Conservation (phyloP, 1,284 basidiomycete genomes). For the Malassezia furfur region DNA sequence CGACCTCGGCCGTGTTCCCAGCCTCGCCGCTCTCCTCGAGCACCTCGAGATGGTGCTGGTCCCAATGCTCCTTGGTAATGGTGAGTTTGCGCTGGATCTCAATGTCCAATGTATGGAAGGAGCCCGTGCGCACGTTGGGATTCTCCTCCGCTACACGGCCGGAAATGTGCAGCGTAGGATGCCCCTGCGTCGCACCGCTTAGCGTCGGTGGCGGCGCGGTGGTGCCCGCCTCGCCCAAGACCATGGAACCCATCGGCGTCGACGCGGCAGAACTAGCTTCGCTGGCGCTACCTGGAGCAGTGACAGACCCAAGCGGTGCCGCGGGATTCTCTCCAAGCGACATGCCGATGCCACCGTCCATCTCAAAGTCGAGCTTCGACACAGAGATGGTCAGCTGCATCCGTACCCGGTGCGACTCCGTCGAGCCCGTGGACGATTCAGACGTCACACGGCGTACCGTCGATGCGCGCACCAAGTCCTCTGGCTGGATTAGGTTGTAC, state of each 20-base stretch:
- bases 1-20: conserved; percentile 90
- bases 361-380: conserved; percentile 52
- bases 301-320: neutral
- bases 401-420: conserved; percentile 77
- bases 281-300: conserved; percentile 24
- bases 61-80: conserved; percentile 84
- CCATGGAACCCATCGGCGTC: conserved; percentile 26
- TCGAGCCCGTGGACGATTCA: conserved; percentile 81
- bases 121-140: conserved; percentile 80
- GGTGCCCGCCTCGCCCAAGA: conserved; percentile 24
- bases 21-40: conserved; percentile 79
- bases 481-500: conserved; percentile 79
- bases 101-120: conserved; percentile 89
- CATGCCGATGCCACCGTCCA: conserved; percentile 13
- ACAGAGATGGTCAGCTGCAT: conserved; percentile 78
- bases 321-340: neutral
- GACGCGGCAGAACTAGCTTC: conserved; percentile 18
- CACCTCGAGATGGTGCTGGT: conserved; percentile 71
- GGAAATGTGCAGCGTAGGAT: conserved; percentile 66
- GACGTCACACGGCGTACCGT: conserved; percentile 66
- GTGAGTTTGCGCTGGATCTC: conserved; percentile 85
- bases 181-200: conserved; percentile 23
- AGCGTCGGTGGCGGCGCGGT: neutral
- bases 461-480: conserved; percentile 77
- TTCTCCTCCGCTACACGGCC: conserved; percentile 86